Evolutionary conservation across 176 grass and related monocot genomes (phyloP).

Genomic region (Luzula sylvatica): DNA sequence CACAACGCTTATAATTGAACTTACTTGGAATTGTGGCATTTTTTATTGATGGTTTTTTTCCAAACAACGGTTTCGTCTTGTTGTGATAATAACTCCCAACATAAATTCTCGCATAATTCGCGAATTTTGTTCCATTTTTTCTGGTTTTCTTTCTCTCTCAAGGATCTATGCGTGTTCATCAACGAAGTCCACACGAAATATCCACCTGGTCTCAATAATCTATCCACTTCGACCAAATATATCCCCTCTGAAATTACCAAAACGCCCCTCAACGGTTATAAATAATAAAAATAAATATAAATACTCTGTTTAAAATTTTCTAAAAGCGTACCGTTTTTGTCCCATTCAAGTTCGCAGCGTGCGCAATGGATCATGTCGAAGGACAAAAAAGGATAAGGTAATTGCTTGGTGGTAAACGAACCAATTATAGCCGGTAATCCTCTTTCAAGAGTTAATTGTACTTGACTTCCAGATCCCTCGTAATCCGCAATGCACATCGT

Average conservation of each 20-base stretch:
- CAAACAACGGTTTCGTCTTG: constrained; percentile 99
- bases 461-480: constrained; percentile 90
- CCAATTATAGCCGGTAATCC: constrained; percentile 92
- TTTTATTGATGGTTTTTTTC: constrained; percentile 77
- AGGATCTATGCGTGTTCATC: constrained; percentile 78
- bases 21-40: constrained; percentile 77
- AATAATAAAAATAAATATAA: not conserved
- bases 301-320: not conserved
- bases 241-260: constrained; percentile 48
- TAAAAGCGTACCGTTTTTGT: constrained; percentile 79
- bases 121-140: constrained; percentile 76
- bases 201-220: constrained; percentile 87
- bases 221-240: constrained; percentile 96
- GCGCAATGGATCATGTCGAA: constrained; percentile 98
- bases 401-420: constrained; percentile 69
- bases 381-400: constrained; percentile 87
- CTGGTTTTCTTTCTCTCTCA: constrained; percentile 88
- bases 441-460: constrained; percentile 97
- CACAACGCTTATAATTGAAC: not conserved
- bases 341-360: constrained; percentile 82
- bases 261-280: not conserved
- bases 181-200: constrained; percentile 96
- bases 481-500: constrained; percentile 98
- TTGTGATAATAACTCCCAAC: constrained; percentile 94
- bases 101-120: constrained; percentile 56